Evolutionary conservation across 441 rosid species (phyloP).

Genomic region (Theobroma grandiflorum): DNA sequence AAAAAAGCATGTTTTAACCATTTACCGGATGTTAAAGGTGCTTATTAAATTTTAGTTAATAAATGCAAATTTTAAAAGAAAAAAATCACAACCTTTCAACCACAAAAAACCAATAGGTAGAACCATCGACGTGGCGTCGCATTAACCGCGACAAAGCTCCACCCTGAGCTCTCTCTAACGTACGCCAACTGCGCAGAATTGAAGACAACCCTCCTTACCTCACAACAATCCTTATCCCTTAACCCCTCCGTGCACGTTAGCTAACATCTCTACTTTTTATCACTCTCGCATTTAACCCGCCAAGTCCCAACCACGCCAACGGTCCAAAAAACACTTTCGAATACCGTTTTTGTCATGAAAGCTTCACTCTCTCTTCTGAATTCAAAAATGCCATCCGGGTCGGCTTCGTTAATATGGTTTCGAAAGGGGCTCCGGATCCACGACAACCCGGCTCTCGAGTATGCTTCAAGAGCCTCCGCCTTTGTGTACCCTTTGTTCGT

Average conservation of each 20-base stretch:
- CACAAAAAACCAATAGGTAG: background rate
- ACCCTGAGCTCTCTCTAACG: background rate
- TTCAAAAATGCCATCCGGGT: slow-evolving; percentile 53
- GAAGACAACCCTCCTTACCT: background rate
- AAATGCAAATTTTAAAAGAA: no score
- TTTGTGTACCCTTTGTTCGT: slow-evolving; percentile 85
- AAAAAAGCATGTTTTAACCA: no score
- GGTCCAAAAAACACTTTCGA: background rate
- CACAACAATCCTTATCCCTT: background rate
- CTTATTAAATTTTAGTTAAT: no score
- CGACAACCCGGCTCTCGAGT: slow-evolving; percentile 89
- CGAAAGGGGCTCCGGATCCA: slow-evolving; percentile 92
- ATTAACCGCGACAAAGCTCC: background rate
- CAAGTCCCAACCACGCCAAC: background rate
- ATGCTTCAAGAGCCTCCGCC: slow-evolving; percentile 58
- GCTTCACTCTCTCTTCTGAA: background rate
- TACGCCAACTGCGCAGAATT: background rate
- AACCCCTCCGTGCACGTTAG: background rate
- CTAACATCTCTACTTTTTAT: background rate
- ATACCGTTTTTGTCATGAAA: background rate
- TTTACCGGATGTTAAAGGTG: no score
- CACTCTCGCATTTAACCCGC: slow-evolving; percentile 12
- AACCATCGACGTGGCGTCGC: slow-evolving; percentile 3
- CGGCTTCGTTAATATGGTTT: slow-evolving; percentile 85
- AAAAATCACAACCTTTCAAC: background rate